These are phyloP conservation scores for Penicillium capsulatum DNA, from an alignment of 2,329 filamentous ascomycete species.

Conservation along the genomic window DNA sequence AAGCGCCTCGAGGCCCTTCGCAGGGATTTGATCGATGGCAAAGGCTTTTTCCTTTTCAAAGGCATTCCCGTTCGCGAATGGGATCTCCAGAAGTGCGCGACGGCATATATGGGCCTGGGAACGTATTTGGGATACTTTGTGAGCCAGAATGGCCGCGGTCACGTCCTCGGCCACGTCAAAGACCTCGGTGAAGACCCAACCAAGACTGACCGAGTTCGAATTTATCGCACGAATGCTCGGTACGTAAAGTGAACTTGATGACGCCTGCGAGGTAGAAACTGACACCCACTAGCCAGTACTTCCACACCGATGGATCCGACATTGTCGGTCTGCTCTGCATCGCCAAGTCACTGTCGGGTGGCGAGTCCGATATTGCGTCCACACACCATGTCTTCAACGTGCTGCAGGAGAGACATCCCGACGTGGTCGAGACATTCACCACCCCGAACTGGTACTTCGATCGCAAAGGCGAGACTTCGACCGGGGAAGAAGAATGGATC, in stretches of 20 bases:
- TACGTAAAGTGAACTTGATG: slow-evolving; percentile 21
- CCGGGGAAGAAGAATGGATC: slow-evolving; percentile 71
- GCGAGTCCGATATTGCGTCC: slow-evolving; percentile 76
- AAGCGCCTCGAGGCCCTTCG: slow-evolving; percentile 54
- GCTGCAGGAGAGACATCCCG: slow-evolving; percentile 68
- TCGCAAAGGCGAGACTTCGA: slow-evolving; percentile 76
- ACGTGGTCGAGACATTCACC: slow-evolving; percentile 70
- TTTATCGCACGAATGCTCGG: slow-evolving; percentile 80
- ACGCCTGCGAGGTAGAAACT: neutral
- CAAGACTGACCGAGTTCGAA: slow-evolving; percentile 80
- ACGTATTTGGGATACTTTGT: slow-evolving; percentile 85
- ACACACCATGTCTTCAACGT: slow-evolving; percentile 78
- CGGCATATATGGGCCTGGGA: slow-evolving; percentile 86
- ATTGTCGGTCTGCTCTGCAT: slow-evolving; percentile 81
- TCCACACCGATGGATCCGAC: slow-evolving; percentile 79
- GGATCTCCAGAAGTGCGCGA: slow-evolving; percentile 73
- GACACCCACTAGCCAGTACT: slow-evolving; percentile 60
- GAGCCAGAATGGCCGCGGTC: slow-evolving; percentile 77
- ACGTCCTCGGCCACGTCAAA: slow-evolving; percentile 85
- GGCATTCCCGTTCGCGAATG: slow-evolving; percentile 72
- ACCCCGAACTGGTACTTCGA: slow-evolving; percentile 88
- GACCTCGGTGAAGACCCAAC: slow-evolving; percentile 76
- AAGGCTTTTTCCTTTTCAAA: slow-evolving; percentile 88
- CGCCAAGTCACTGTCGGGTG: slow-evolving; percentile 71
- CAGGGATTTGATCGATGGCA: slow-evolving; percentile 68